Conservation (phyloP, 2,329 filamentous ascomycete species). For the Salinomyces thailandicus region DNA sequence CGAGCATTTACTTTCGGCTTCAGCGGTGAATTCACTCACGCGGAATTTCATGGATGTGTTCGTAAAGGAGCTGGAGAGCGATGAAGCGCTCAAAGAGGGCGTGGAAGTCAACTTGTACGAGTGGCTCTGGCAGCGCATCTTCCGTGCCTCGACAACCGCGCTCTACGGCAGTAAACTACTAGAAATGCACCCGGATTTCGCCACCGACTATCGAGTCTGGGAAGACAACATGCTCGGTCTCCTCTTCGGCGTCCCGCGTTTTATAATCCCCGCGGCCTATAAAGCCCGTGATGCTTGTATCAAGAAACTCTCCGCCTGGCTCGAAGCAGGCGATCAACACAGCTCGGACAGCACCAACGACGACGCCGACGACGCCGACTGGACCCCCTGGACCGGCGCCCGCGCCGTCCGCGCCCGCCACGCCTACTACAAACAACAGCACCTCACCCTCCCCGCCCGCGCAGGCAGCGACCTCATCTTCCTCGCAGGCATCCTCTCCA, state of each 20-base stretch:
- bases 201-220: conserved; percentile 13
- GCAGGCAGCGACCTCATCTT: conserved; percentile 17
- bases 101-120: conserved; percentile 11
- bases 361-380: conserved; percentile 7
- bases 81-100: conserved; percentile 8
- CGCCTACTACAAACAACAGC: conserved; percentile 10
- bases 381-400: conserved; percentile 15
- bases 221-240: conserved; percentile 13
- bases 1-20: conserved; percentile 7
- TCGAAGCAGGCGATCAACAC: conserved; percentile 7
- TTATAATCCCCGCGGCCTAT: conserved; percentile 10
- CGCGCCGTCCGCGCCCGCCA: conserved; percentile 14
- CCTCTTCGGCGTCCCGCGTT: conserved; percentile 14
- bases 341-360: background rate
- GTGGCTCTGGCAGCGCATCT: conserved; percentile 12
- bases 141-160: conserved; percentile 11
- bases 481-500: conserved; percentile 17
- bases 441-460: conserved; percentile 8
- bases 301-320: conserved; percentile 11
- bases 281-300: conserved; percentile 9
- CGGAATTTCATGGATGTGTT: conserved; percentile 10
- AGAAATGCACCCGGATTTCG: conserved; percentile 13
- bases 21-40: conserved; percentile 9
- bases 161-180: conserved; percentile 13
- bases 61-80: background rate